Evolutionary conservation across 2,329 filamentous ascomycete species (phyloP).

Genomic region (Trichophyton rubrum): DNA sequence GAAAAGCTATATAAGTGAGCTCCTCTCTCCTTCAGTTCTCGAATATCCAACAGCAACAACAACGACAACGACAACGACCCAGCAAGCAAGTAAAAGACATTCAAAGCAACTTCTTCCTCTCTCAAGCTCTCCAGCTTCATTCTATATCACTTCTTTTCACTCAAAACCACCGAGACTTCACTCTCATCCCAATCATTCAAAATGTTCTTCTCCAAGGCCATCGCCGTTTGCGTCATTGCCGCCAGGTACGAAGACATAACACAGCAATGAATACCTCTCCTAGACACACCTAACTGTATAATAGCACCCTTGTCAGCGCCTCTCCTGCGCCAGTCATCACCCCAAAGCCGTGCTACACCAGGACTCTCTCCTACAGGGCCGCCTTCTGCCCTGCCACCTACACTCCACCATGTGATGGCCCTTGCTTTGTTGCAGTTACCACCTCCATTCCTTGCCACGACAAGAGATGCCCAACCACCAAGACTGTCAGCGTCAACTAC

Average conservation of each 20-base stretch:
- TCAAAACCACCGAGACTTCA: neutral
- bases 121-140: neutral
- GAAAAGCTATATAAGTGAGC: neutral
- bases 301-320: neutral
- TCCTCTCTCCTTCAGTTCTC: neutral
- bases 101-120: neutral
- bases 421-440: slow-evolving; percentile 9
- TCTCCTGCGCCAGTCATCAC: neutral
- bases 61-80: neutral
- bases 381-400: neutral
- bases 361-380: neutral
- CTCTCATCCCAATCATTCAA: neutral
- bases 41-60: neutral
- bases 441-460: slow-evolving; percentile 11
- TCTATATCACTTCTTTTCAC: neutral
- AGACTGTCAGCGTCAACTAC: slow-evolving; percentile 7
- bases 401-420: neutral
- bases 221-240: neutral
- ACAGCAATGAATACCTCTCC: neutral
- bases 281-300: neutral
- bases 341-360: neutral
- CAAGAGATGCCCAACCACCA: slow-evolving; percentile 8
- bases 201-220: slow-evolving; percentile 2
- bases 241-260: neutral
- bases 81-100: neutral